These are phyloP conservation scores for Talaromyces sp. DNA, from an alignment of 2,329 filamentous ascomycete genomes.

Conservation along the genomic window DNA sequence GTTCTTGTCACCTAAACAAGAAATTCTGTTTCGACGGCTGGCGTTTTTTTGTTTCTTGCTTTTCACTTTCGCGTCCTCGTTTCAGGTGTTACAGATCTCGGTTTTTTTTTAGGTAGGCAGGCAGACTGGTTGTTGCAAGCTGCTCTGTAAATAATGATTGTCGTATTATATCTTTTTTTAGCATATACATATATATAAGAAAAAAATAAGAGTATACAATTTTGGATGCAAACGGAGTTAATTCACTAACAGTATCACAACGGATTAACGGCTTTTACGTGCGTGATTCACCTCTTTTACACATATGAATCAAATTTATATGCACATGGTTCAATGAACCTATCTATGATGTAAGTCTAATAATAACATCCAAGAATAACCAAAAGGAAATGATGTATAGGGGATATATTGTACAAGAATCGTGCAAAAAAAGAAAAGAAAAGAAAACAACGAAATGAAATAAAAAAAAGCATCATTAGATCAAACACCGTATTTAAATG, in stretches of 20 bases:
- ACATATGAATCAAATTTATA: background rate
- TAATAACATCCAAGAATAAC: background rate
- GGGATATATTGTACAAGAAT: background rate
- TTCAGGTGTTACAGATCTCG: background rate
- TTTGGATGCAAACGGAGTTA: too few species aligned
- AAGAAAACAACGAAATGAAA: background rate
- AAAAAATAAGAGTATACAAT: background rate
- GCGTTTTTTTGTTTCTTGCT: background rate
- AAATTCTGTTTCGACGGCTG: background rate
- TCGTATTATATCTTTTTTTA: background rate
- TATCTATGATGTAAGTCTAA: background rate
- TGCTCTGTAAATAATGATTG: slow-evolving; percentile 2
- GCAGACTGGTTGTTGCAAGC: background rate
- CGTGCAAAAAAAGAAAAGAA: background rate
- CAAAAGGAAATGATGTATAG: background rate
- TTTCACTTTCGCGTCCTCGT: background rate
- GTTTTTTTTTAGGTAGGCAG: background rate
- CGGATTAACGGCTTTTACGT: background rate
- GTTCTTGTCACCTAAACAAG: background rate
- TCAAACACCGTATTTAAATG: background rate
- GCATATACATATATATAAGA: background rate
- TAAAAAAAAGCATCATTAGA: background rate
- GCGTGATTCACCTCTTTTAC: background rate
- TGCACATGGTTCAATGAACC: background rate
- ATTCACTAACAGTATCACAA: background rate